A percentile compares a stretch with the other conserved stretches of the same genome.
Evolutionary conservation across 495 filamentous ascomycete genomes (phyloP).

Genomic region (Durotheca rogersii): DNA sequence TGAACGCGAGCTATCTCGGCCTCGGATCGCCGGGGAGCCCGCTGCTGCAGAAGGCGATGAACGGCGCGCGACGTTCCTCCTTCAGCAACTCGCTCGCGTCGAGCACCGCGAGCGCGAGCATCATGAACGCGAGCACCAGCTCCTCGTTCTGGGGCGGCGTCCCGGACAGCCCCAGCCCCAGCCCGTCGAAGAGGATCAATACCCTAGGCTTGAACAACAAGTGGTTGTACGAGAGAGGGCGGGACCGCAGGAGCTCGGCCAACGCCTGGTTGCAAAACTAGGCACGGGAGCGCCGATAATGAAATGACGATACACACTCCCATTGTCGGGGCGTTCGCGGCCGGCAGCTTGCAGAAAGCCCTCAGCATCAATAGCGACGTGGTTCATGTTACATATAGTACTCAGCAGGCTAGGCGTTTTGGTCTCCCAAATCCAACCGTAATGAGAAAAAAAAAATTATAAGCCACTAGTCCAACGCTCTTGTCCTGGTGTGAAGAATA

Average conservation of each 20-base stretch:
- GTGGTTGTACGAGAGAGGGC: conserved; percentile 84
- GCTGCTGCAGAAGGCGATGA: conserved; percentile 67
- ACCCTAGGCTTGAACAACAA: conserved; percentile 78
- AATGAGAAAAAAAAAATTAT: too few species aligned
- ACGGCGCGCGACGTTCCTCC: conserved; percentile 60
- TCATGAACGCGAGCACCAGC: conserved; percentile 48
- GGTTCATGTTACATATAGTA: neutral
- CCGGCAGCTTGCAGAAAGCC: conserved; percentile 1
- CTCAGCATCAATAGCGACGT: conserved; percentile 9
- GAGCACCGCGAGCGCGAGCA: conserved; percentile 57
- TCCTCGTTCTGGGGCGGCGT: conserved; percentile 48
- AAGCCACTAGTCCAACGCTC: too few species aligned
- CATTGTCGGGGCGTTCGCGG: conserved; percentile 1
- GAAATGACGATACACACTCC: neutral
- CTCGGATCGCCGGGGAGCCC: conserved; percentile 53
- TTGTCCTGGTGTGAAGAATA: too few species aligned
- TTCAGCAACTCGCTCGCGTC: conserved; percentile 69
- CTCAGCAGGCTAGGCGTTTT: neutral
- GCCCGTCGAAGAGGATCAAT: conserved; percentile 67
- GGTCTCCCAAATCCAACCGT: too few species aligned
- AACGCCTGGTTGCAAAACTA: conserved; percentile 39
- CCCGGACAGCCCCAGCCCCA: conserved; percentile 54
- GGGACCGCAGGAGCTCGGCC: conserved; percentile 42
- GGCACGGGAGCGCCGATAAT: conserved; percentile 4
- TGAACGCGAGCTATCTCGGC: conserved; percentile 27